Conservation (phyloP, 306 rosid genomes). For the Rosa persica region DNA sequence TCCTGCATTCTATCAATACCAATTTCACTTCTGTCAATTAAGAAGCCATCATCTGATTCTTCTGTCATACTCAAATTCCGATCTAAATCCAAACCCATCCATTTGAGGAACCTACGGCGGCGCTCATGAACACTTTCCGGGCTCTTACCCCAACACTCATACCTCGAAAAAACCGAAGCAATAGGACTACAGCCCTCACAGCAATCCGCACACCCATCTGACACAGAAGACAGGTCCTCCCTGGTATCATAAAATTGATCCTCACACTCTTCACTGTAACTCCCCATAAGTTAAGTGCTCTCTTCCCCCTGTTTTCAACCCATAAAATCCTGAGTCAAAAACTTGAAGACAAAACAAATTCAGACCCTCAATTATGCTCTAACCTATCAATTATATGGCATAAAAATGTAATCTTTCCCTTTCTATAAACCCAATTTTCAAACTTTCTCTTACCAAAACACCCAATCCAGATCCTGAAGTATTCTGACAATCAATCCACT, state of each 20-base stretch:
- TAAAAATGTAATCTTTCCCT: not conserved
- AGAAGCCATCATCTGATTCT: constrained; percentile 25
- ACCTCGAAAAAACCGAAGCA: constrained; percentile 28
- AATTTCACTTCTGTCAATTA: constrained; percentile 8
- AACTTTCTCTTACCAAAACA: not conserved
- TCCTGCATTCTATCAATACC: constrained; percentile 45
- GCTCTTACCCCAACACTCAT: constrained; percentile 44
- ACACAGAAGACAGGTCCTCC: constrained; percentile 67
- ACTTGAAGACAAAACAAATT: constrained; percentile 4
- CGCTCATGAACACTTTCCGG: constrained; percentile 57
- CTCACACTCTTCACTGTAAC: constrained; percentile 34
- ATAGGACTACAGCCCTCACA: constrained; percentile 45
- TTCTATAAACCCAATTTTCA: not conserved
- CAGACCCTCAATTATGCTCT: constrained; percentile 14
- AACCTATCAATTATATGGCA: constrained; percentile 15
- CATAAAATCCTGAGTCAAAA: constrained; percentile 37
- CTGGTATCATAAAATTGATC: constrained; percentile 69
- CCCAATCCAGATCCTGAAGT: constrained; percentile 24
- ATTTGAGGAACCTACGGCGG: constrained; percentile 58
- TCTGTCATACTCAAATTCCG: constrained; percentile 24
- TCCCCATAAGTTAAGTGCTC: constrained; percentile 28
- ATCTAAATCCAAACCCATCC: constrained; percentile 56
- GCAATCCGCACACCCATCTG: constrained; percentile 55
- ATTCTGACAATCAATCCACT: constrained; percentile 8
- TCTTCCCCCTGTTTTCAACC: constrained; percentile 11